Base-by-base conservation (phyloP, 2,329 filamentous ascomycete genomes). In the Penicillium freii region DNA sequence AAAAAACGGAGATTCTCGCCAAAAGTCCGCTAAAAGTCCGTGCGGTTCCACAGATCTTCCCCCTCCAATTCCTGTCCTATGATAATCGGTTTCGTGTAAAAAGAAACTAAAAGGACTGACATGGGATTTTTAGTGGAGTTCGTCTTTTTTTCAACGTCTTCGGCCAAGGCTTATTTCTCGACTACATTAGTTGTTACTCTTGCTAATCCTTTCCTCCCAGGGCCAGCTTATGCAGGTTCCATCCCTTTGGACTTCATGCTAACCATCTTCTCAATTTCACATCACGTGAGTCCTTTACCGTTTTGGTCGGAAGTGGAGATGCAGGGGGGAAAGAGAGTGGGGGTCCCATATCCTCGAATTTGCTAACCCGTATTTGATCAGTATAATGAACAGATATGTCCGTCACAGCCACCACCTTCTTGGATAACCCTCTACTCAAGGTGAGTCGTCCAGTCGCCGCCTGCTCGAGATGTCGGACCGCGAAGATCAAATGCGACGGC, bases 401-500 rank as follows among this genome's bases (percentile, higher is more conserved):
- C 38, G 62, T 65, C 48, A 64, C 68, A 33, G 65, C 67, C 54
- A 65, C 68, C 34, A 68, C 66, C n/a, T 73, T 75, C 62, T 63
- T 77, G 59, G 74, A 77, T 56, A 71, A 68, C 49, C 75, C 75
- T 9, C 61, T 77, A 51, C 68, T 77, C 38, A 77, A 77, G 67
- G 90, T 93, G 62, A 92, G 88, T 70, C 83, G 90, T 61, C 89
- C 90, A 5, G 89, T 91, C 49, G 89, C 89, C 54, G 90, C 90
- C 25, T 93, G 90, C 73, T 90, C 89, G 58, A 82, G 89, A 80
- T 93, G 90, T 78, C 90, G 94, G 59, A 85, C 88, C 60, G 92
- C 93, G 53, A 99, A 99, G 79, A 92, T 97, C 72, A 97, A 95
- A 86, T 99, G 94, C 70, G 94, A 97, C 77, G 93, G 94, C 60